Conservation (phyloP, 2,329 filamentous ascomycete species). For the Sporothrix brasiliensis region DNA sequence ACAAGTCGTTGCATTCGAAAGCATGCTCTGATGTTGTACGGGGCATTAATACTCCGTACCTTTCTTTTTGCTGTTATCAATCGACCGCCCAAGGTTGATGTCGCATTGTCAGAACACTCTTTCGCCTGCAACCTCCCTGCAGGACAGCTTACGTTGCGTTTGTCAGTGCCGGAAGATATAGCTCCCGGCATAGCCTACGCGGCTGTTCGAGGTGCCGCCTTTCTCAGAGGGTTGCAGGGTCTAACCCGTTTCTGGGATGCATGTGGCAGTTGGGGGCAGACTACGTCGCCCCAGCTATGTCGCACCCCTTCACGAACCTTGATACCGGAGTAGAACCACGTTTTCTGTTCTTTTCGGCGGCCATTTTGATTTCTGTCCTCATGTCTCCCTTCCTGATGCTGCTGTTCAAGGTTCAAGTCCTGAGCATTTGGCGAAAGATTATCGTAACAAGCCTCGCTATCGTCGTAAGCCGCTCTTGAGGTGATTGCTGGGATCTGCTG, state of each 20-base stretch:
- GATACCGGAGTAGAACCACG: neutral
- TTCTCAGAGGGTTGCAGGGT: neutral
- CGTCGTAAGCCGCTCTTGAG: neutral
- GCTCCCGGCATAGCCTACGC: conserved; percentile 19
- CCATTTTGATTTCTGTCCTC: neutral
- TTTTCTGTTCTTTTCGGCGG: conserved; percentile 4
- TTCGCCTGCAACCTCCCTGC: neutral
- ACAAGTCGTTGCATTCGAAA: neutral
- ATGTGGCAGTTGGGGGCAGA: neutral
- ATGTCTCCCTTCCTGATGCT: neutral
- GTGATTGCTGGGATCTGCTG: no score
- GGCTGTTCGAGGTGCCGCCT: neutral
- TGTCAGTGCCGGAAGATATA: conserved; percentile 6
- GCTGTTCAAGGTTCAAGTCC: no score
- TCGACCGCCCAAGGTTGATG: neutral
- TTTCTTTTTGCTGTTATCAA: conserved; percentile 1
- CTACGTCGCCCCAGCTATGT: no score
- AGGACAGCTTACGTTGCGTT: neutral
- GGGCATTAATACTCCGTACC: neutral
- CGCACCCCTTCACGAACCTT: no score
- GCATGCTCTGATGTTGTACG: neutral
- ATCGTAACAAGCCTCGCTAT: neutral
- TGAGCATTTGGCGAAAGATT: neutral
- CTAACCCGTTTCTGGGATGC: neutral
- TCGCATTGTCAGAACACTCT: neutral